Evolutionary conservation across 148 eudicot species (phyloP), one percentile per base, ranked within the genome.

Genomic region (Euryodendron excelsum): DNA sequence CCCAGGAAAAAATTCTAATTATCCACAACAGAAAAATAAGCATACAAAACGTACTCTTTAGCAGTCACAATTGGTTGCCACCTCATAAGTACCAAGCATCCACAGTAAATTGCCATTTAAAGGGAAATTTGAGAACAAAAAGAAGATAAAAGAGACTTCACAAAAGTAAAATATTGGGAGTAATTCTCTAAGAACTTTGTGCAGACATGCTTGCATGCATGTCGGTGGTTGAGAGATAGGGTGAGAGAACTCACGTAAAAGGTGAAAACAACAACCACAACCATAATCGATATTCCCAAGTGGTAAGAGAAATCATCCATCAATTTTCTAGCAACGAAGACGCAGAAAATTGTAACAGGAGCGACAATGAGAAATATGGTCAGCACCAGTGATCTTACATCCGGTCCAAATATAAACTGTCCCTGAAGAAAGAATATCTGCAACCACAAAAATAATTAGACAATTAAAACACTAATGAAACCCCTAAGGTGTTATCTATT

Each of bases 351-450:
- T 31, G 91, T 75, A 50, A 96, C 90, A 25, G 99, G 99, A 70
- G 93, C 98, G 71, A 87, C 90, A 30, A 96, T 91, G 75, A 96
- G 95, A 77, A 96, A 86, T 84, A 96, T 91, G 73, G 99, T 96
- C 78, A 96, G 83, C 69, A 86, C 84, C 81, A 96, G 72, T 12
- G 99, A 96, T 82, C 98, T 89, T 62, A 90, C 98, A 86, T 96
- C 99, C 17, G 99, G 99, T 55, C 99, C 99, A 86, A 93, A 96
- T 79, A 96, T 85, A 76, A 96, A 87, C 81, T 86, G 81, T 77
- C 99, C 99, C 69, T 89, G 89, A 47, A 96, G 87, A 78, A 96
- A 89, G 88, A 96, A 96, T 85, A 79, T 93, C 99, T 96, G 99
- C 90, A 87, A 67, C 59, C 36, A 55, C 62, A 82, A 72, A 87